Evolutionary conservation across 1,139 yeast genomes (phyloP).

Genomic region (Debaryomyces sp.): DNA sequence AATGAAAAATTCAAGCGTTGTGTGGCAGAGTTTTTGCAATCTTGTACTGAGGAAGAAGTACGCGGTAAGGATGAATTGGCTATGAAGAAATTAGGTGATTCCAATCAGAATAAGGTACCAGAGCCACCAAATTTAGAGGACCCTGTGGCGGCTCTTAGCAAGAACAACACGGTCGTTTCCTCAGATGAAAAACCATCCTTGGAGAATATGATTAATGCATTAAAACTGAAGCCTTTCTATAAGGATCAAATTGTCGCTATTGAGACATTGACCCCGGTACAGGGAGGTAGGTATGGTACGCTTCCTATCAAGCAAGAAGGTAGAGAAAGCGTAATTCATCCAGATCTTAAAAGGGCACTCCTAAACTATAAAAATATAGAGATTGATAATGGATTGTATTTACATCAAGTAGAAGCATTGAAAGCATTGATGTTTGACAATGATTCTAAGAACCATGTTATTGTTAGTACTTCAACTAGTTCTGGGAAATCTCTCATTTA

Average conservation of each 20-base stretch:
- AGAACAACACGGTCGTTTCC: conserved; percentile 15
- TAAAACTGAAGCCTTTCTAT: conserved; percentile 53
- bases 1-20: conserved; percentile 53
- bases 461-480: conserved; percentile 90
- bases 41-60: conserved; percentile 27
- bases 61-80: conserved; percentile 26
- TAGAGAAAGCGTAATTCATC: conserved; percentile 46
- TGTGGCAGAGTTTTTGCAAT: conserved; percentile 40
- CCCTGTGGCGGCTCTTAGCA: conserved; percentile 43
- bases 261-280: conserved; percentile 27
- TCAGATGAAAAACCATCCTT: conserved; percentile 22
- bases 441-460: conserved; percentile 53
- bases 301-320: conserved; percentile 31
- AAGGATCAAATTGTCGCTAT: conserved; percentile 55
- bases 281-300: conserved; percentile 18
- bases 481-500: conserved; percentile 93
- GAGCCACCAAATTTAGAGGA: conserved; percentile 32
- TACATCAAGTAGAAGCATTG: conserved; percentile 82
- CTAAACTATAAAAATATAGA: conserved; percentile 50
- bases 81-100: conserved; percentile 31
- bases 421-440: conserved; percentile 50
- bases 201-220: conserved; percentile 45
- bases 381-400: conserved; percentile 56
- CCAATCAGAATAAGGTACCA: conserved; percentile 50
- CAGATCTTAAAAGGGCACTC: conserved; percentile 45